Base-by-base conservation (phyloP, 2,329 filamentous ascomycete genomes). In the Gnomoniopsis smithogilvyi region DNA sequence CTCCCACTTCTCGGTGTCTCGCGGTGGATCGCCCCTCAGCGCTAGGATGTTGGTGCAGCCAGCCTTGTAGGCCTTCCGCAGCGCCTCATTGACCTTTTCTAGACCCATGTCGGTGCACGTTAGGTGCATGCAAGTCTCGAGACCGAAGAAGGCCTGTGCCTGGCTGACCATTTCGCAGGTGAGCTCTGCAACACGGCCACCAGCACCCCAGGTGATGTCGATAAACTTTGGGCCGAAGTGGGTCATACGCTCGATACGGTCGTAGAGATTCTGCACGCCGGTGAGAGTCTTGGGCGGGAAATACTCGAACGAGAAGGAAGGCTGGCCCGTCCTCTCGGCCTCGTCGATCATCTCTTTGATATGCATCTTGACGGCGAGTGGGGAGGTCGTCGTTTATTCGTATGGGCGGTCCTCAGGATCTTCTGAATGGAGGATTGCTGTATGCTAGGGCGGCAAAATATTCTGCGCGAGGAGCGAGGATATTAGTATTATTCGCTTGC, bases 201-300 rank as follows among this genome's bases (percentile, higher is more conserved):
- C 95, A 54, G 95, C 95, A 64, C 96, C 96, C 95, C 95, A 99
- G 63, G 95, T 99, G 70, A 99, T 90, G 75, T 99, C 95, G 73
- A 99, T 92, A 79, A 99, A 99, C 70, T 93, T 89, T 64, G 94
- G 95, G 1, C 92, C 95, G 64, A 96, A 85, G 69, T 89, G 86
- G 76, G 96, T 92, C 95, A 99, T 99, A 76, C 93, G 92, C 77
- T 99, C 95, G 91, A 99, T 98, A 67, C 95, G 91, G 68, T 99
- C 95, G 81, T 99, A 99, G 60, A 99, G 87, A 74, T 99, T 99
- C 78, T 99, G 95, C 14, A 99, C 94, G 82, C 95, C 95, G 78
- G 95, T 91, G 12, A 91, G 90, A 8, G 95, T 99, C 80, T 99
- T 99, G 43, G 95, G 95, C 54, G 95, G 95, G 77, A 99, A 99